A percentile compares a stretch with the other conserved stretches of the same genome.
These are phyloP conservation scores for Cyberlindnera xylosilytica DNA, from an alignment of 805 yeast species.

Conservation along the genomic window DNA sequence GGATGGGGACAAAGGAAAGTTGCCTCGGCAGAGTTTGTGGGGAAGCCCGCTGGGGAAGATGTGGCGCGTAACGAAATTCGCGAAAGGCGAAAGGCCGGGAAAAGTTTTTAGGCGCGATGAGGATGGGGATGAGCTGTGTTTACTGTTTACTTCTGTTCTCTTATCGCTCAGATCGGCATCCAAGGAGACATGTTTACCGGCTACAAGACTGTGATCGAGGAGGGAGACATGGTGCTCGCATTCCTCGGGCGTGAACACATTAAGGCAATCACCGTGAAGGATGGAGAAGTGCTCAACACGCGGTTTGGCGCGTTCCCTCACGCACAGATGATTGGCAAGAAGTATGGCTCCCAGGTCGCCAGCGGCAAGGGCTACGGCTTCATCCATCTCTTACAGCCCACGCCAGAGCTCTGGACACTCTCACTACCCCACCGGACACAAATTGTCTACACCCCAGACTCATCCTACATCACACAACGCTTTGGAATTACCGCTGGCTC, in stretches of 20 bases:
- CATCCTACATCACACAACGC: constrained; percentile 85
- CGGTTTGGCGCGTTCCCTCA: constrained; percentile 91
- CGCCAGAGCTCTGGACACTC: constrained; percentile 95
- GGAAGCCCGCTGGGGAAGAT: background rate
- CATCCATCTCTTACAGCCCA: constrained; percentile 83
- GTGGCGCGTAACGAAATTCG: background rate
- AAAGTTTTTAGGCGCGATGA: background rate
- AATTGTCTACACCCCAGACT: constrained; percentile 94
- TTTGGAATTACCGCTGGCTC: constrained; percentile 71
- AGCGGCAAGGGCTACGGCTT: constrained; percentile 77
- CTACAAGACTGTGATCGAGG: constrained; percentile 68
- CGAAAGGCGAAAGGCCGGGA: background rate
- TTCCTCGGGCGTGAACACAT: constrained; percentile 80
- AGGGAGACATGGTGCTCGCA: constrained; percentile 83
- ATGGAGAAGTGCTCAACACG: constrained; percentile 69
- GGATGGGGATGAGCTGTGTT: background rate
- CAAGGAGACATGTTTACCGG: constrained; percentile 34
- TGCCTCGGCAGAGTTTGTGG: background rate
- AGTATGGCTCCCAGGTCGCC: constrained; percentile 83
- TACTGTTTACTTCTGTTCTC: background rate
- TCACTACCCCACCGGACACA: constrained; percentile 97
- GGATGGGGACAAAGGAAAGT: background rate
- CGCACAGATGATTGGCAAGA: constrained; percentile 71
- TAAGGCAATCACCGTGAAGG: constrained; percentile 64
- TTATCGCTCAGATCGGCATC: background rate